Evolutionary conservation across 805 yeast species (phyloP), one percentile per base, ranked within the genome.

Genomic region (Brettanomyces bruxellensis): DNA sequence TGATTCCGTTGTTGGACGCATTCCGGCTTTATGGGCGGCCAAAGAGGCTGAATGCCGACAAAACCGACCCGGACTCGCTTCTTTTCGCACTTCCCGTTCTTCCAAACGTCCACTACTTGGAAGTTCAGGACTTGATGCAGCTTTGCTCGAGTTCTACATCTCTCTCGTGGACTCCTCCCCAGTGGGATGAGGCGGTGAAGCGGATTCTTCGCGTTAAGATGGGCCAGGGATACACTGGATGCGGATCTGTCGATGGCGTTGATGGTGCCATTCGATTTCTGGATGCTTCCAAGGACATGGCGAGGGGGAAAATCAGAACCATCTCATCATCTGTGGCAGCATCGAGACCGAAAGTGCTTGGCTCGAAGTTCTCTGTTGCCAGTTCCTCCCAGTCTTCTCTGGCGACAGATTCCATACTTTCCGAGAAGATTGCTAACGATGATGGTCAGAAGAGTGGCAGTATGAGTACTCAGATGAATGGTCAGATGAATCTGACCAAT

Each of bases 21-120:
- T 88, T 86, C 68, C 75, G 75, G 49, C 71, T 88, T 38, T 87
- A 87, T 57, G 96, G 96, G 23, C 73, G 95, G 42, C 96, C 96
- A 0, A 69, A 72, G 45, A 79, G 83, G 49, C 72, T 87, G 54
- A 80, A 75, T 55, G 86, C 93, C 22, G 86, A 85, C 61, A 87
- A 86, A 62, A 58, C 69, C 1, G 85, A 87, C 53, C 60, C 73
- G 40, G 65, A 73, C 34, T 83, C 91, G 13, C 67, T 87, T 58
- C 70, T 87, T 46, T 87, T 86, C 66, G 95, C 86, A 2, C 73
- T 87, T 58, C 96, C 96, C 1, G 82, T 87, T 2, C 72, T 87
- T 49, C 95, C 95, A 0, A 76, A 76, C 47, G 81, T 80, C 37
- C 81, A 86, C 57, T 87, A 86, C 58, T 65, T 87, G 41, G 82